Percentiles rank a stretch among this genome's conserved stretches.
Conservation (phyloP, 2,329 filamentous ascomycete species). For the Colletotrichum sp. region DNA sequence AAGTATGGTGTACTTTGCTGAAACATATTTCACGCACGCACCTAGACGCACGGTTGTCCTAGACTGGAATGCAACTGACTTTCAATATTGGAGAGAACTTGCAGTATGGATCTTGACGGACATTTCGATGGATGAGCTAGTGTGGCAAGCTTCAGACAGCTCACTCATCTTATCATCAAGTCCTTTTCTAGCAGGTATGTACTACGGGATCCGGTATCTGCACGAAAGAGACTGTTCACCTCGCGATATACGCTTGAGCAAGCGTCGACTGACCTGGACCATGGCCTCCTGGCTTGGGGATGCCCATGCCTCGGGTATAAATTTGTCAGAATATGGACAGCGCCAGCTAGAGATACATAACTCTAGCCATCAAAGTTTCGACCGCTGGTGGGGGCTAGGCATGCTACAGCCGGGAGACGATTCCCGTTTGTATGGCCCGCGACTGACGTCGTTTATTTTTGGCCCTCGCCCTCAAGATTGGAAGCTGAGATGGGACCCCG, state of each 20-base stretch:
- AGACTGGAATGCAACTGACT: background rate
- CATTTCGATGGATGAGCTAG: background rate
- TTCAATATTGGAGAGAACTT: background rate
- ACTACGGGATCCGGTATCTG: no score
- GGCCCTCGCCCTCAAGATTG: background rate
- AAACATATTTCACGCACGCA: background rate
- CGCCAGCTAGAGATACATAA: background rate
- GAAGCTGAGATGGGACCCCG: background rate
- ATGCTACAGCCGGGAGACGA: accelerated
- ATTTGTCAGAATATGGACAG: background rate
- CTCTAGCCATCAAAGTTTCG: accelerated
- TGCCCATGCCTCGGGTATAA: background rate
- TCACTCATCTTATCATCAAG: accelerated
- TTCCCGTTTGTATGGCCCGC: background rate
- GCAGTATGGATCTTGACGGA: background rate
- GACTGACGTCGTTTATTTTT: background rate
- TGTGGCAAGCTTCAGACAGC: background rate
- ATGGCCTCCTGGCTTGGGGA: background rate
- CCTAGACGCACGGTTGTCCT: no score
- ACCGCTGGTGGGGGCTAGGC: background rate
- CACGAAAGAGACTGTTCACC: accelerated
- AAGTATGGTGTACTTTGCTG: accelerated
- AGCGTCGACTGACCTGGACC: accelerated
- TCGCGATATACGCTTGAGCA: background rate
- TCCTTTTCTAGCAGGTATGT: background rate